Base-by-base conservation (phyloP, 2,329 filamentous ascomycete genomes). In the Ceratocystis cubensis region DNA sequence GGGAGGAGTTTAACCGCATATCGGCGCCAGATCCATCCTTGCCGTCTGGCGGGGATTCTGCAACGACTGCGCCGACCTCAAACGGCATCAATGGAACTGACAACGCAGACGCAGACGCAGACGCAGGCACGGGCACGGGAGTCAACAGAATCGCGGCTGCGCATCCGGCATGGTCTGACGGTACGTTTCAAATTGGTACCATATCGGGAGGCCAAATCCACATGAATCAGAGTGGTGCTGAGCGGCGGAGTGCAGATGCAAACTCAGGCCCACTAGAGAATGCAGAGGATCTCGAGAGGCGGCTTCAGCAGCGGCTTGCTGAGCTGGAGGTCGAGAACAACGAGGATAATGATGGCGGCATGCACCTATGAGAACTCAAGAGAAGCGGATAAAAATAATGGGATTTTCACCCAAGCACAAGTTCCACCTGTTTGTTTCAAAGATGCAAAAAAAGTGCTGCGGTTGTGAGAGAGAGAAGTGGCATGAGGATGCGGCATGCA, bases 111-210 rank as follows among this genome's bases (percentile, higher is more conserved):
- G 37, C 69, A 44, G 17, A 37, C 20, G 17, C 22, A 30, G 1
- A 0, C 25, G n/a, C 22, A 15, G 20, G 30, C 30, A 33, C 30
- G 30, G 30, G 17, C 22, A 10, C 46, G 17, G 15, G 57, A 20
- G 13, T 13, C 33, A 57, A 30, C 22, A 28, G 25, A 13, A 30
- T 6, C 53, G 22, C 53, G 33, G 25, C 63, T 66, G 22, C 72
- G 65, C 76, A 76, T 66, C 74, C 78, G 53, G 78, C 84, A 0
- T 87, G 84, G 84, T 78, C 73, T 33, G 84, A 87, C 71, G 84
- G 84, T 28, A 87, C 84, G 0, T 86, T 87, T 71, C 81, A 84
- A 72, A 83, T 80, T 1, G 84, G 84, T 8, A 80, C 79, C 15
- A 79, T 86, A 70, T 76, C 79, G 1, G 77, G 78, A 68, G 81